Conservation (phyloP, 352 stramenopile genomes). For the Pythium guiyangense region DNA sequence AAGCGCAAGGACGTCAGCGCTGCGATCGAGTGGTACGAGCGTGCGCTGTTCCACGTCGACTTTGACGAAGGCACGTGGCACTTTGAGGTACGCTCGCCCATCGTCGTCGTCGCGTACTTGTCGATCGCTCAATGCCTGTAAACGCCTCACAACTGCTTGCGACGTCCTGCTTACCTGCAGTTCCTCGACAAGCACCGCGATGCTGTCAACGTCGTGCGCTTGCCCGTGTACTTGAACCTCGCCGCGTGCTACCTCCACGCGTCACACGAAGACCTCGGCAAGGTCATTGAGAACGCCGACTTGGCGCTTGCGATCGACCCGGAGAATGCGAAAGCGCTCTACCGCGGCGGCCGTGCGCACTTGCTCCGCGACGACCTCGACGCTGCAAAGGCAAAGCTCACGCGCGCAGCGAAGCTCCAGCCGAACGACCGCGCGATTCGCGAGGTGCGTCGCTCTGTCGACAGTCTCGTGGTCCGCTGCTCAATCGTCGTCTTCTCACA, state of each 20-base stretch:
- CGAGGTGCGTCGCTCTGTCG: slow-evolving; percentile 18
- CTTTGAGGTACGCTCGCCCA: slow-evolving; percentile 69
- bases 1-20: slow-evolving; percentile 38
- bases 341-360: slow-evolving; percentile 65
- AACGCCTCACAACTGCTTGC: neutral
- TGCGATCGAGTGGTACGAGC: slow-evolving; percentile 71
- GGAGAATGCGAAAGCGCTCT: slow-evolving; percentile 82
- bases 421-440: slow-evolving; percentile 72
- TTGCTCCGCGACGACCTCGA: slow-evolving; percentile 55
- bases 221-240: slow-evolving; percentile 80
- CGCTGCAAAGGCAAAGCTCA: slow-evolving; percentile 56
- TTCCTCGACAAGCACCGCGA: slow-evolving; percentile 69
- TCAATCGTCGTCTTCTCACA: no score
- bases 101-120: no score
- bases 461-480: no score
- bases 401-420: slow-evolving; percentile 46
- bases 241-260: slow-evolving; percentile 64
- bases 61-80: slow-evolving; percentile 85
- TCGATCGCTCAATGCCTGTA: no score
- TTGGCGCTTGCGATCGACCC: slow-evolving; percentile 68
- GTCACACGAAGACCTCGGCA: slow-evolving; percentile 26
- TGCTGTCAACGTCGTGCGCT: slow-evolving; percentile 62
- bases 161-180: slow-evolving; percentile 27
- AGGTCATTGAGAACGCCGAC: slow-evolving; percentile 64
- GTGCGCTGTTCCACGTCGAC: slow-evolving; percentile 73